Evolutionary conservation across 306 rosid species (phyloP), one percentile per base, ranked within the genome.

Genomic region (Trifolium dubium): DNA sequence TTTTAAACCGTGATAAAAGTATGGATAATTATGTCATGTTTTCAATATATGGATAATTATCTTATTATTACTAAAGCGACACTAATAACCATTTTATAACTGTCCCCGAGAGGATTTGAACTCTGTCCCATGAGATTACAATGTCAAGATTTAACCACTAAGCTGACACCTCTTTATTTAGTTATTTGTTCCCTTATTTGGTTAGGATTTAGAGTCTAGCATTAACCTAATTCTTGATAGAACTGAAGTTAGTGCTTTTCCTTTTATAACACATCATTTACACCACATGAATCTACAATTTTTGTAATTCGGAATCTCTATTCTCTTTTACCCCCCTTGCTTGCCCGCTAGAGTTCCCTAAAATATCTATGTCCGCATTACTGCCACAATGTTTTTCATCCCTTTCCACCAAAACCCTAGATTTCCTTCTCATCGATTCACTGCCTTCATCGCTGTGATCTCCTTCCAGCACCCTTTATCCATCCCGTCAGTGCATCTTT

Each of bases 221-320:
- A 32, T 34, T 61, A 34, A 34, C 30, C 13, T 34, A 35, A 35
- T 34, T 35, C 47, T 30, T 35, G n/a, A 30, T 35, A 62, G 40
- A 14, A 37, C 23, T 17, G 29, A 40, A 40, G 13, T 17, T 63
- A 10, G 30, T 59, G 23, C 1, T 23, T 23, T 23, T 0, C 65
- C 65, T 59, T 30, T 13, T 59, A 35, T 63, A 63, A 35, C 8
- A 4, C n/a, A 4, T 64, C 4, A 64, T 39, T 37, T 64, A 17
- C 31, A 23, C 55, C 18, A 66, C 10, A 66, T 56, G 54, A 41
- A 65, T 65, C 10, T 65, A 18, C 54, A 18, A 5, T 41, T 65
- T 41, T 37, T 17, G 9, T 39, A 19, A 64, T 39, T 37, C 14
- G 10, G n/a, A 10, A 15, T 64, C 32, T 54, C 15, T 18, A 39